phyloP scores from a whole-genome alignment of 169 alveolate species.

The Eimeria sp. region DNA sequence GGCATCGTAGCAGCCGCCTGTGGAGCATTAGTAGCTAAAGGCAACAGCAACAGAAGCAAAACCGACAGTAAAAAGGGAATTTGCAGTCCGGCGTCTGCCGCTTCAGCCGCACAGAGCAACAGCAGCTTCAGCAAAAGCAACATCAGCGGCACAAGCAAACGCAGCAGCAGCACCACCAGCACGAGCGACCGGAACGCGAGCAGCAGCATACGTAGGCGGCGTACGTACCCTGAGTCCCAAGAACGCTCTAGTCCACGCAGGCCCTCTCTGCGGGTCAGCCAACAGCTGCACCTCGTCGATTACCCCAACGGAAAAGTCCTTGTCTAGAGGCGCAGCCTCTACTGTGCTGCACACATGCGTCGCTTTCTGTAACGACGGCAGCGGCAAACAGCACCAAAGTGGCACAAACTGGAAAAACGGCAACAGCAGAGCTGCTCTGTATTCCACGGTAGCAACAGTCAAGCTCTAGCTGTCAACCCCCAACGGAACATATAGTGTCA shows the following conservation, averaged over 20 bases:
- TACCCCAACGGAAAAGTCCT: slow-evolving; percentile 92
- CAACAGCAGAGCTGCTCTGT: neutral
- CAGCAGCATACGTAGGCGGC: neutral
- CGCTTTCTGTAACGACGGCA: slow-evolving; percentile 82
- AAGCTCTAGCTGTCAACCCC: neutral
- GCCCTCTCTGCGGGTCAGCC: slow-evolving; percentile 93
- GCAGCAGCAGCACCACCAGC: neutral
- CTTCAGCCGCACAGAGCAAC: neutral
- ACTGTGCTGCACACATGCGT: slow-evolving; percentile 95
- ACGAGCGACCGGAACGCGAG: too few relatives aligned
- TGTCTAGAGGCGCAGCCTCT: slow-evolving; percentile 91
- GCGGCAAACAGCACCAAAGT: neutral
- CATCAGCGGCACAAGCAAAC: neutral
- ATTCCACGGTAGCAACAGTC: neutral
- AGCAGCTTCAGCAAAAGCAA: neutral
- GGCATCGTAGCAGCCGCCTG: neutral
- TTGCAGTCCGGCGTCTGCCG: neutral
- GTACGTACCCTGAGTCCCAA: slow-evolving; percentile 88
- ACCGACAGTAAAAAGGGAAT: neutral
- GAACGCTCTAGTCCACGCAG: slow-evolving; percentile 96
- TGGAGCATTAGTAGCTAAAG: neutral
- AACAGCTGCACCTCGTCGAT: slow-evolving; percentile 97
- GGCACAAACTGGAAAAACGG: neutral
- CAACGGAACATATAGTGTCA: neutral
- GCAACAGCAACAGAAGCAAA: neutral